Base-by-base conservation (phyloP, 768 basidiomycete species). In the Cyclocybe cylindracea region DNA sequence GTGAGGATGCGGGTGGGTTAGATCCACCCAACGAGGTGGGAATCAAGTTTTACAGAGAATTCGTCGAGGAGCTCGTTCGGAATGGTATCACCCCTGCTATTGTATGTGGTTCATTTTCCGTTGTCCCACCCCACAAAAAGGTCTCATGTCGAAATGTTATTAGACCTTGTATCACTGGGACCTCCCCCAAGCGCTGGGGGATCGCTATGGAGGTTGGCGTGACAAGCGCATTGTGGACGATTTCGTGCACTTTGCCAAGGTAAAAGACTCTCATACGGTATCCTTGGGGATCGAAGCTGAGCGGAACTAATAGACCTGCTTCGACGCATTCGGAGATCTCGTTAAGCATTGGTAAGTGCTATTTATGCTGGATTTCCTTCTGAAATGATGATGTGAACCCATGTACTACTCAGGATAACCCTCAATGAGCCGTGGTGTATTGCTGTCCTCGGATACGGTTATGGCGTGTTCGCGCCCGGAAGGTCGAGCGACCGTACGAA, bases 121-220 rank as follows among this genome's bases (percentile, higher is more conserved):
- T 71, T 32, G 18, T 19, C 43, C 9, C n/a, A 29, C 31, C 13
- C 24, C 37, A 24, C 16, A 24, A 3, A 24, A 24, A 24, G 24
- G 24, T 24, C 24, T 24, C 24, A 24, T 24, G 24, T 24, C 5
- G 24, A 24, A 24, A 24, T 50, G 29, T 46, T 14, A 47, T 11
- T 56, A 87, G 84, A 88, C 85, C 0, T 66, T 89, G 42, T 87
- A 86, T 63, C 87, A 86, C 61, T 90, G 87, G 89, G 89, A 91
- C 58, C 73, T 89, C 6, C 89, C 89, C 4, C 84, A 87, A 64
- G 82, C 70, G 1, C 73, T 93, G 39, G 79, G 87, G 35, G 84
- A 89, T 48, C 76, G 84, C 44, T 91, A 91, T 62, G 83, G 82
- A 3, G 88, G 88, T 2, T 91, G 86, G 87, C 69, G 87, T n/a